Evolutionary conservation across 345 rosid species (phyloP).

Genomic region (Aquilaria yunnanensis): DNA sequence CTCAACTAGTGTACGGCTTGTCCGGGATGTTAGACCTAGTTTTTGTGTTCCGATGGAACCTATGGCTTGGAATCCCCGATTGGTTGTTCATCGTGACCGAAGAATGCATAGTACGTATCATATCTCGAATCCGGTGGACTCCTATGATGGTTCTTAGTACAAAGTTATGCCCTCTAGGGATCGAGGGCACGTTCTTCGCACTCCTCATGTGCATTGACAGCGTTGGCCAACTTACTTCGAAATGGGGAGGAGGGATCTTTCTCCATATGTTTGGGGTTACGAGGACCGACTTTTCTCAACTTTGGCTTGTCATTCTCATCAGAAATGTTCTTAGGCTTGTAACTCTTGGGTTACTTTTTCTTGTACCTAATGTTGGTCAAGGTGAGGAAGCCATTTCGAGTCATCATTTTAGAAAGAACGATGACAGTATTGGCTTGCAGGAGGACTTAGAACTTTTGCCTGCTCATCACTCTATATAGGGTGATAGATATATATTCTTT

Average conservation of each 20-base stretch:
- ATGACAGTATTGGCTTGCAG: conserved; percentile 4
- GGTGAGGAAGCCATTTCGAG: conserved; percentile 35
- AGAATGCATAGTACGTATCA: conserved; percentile 53
- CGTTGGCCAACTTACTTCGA: conserved; percentile 55
- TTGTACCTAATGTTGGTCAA: conserved; percentile 50
- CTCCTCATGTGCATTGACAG: conserved; percentile 75
- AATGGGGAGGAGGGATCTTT: conserved; percentile 62
- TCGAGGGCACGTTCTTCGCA: conserved; percentile 78
- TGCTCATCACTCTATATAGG: background rate
- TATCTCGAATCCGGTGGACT: conserved; percentile 64
- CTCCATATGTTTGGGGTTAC: conserved; percentile 55
- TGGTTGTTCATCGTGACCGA: conserved; percentile 62
- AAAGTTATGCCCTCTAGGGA: conserved; percentile 69
- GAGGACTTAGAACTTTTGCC: conserved; percentile 38
- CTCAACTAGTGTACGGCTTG: conserved; percentile 50
- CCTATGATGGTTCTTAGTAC: conserved; percentile 79
- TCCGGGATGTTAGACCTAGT: conserved; percentile 73
- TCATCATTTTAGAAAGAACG: conserved; percentile 19
- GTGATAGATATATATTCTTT: conserved; percentile 2
- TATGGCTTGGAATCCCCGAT: conserved; percentile 57
- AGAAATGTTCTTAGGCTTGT: conserved; percentile 51
- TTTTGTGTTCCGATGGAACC: conserved; percentile 69
- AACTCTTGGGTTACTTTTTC: conserved; percentile 61
- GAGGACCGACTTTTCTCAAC: conserved; percentile 48
- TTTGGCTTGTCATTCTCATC: conserved; percentile 57